Conservation (phyloP, 805 yeast species). For the Ascoidea tarda region DNA sequence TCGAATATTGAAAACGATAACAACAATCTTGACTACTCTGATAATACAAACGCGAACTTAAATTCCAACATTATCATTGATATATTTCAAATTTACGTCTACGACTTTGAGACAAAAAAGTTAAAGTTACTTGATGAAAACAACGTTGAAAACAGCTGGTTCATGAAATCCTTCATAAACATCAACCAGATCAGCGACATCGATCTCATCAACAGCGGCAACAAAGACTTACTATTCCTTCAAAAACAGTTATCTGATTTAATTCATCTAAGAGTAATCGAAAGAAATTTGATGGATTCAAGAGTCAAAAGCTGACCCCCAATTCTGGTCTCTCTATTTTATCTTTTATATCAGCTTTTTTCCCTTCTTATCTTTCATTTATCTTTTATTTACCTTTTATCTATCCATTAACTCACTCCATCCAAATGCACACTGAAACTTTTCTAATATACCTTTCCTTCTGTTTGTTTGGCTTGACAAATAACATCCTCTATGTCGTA, state of each 20-base stretch:
- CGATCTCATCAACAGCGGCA: neutral
- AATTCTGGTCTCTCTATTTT: neutral
- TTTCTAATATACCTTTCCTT: conserved; percentile 33
- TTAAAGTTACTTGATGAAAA: no score
- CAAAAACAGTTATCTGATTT: neutral
- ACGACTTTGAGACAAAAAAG: neutral
- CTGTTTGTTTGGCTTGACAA: conserved; percentile 74
- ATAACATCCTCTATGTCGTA: conserved; percentile 83
- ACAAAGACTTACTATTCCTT: no score
- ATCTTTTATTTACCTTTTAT: neutral
- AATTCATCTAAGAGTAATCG: neutral
- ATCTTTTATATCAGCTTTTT: no score
- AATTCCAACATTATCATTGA: neutral
- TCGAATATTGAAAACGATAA: no score
- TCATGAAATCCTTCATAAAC: neutral
- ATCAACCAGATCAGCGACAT: neutral
- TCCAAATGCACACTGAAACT: neutral
- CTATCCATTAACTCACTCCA: neutral
- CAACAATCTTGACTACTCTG: no score
- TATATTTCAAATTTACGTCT: neutral
- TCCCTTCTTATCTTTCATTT: no score
- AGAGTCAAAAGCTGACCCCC: neutral
- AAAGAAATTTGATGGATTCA: neutral
- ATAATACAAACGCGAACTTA: no score
- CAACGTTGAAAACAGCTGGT: neutral